Evolutionary conservation across 192 early-diverging fungal genomes (phyloP).

Genomic region (Gaertneriomyces semiglobifer): DNA sequence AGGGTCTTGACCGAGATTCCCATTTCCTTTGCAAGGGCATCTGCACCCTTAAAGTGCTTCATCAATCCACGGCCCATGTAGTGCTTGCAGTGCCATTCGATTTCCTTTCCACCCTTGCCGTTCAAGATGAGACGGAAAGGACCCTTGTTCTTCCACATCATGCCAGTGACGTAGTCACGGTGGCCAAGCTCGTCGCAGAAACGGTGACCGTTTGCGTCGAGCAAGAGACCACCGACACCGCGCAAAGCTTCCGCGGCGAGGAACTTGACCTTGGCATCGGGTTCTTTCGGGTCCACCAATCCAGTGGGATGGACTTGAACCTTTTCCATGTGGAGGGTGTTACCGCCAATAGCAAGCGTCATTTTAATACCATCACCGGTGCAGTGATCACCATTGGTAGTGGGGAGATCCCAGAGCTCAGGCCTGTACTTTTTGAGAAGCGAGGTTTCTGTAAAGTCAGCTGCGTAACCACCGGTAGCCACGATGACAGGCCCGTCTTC

Average conservation of each 20-base stretch:
- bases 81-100: conserved; percentile 92
- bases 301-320: conserved; percentile 98
- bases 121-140: conserved; percentile 81
- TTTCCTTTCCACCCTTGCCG: conserved; percentile 79
- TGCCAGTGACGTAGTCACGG: conserved; percentile 87
- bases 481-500: conserved; percentile 79
- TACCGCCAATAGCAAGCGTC: conserved; percentile 71
- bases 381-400: conserved; percentile 93
- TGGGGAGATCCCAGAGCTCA: conserved; percentile 60
- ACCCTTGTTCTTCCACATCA: conserved; percentile 83
- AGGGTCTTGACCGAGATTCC: conserved; percentile 31
- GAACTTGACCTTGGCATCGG: conserved; percentile 88
- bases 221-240: conserved; percentile 84
- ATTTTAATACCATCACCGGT: conserved; percentile 95
- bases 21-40: conserved; percentile 78
- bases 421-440: conserved; percentile 70
- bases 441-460: conserved; percentile 74
- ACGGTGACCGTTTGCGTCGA: conserved; percentile 77
- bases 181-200: conserved; percentile 93
- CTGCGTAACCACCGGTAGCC: conserved; percentile 95
- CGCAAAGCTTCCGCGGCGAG: conserved; percentile 94
- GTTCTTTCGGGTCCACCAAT: conserved; percentile 84
- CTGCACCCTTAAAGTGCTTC: conserved; percentile 73
- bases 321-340: conserved; percentile 90
- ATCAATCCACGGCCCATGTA: conserved; percentile 86